Evolutionary conservation across 768 basidiomycete species (phyloP), one percentile per base, ranked within the genome.

Genomic region (Boletus barrowsii): DNA sequence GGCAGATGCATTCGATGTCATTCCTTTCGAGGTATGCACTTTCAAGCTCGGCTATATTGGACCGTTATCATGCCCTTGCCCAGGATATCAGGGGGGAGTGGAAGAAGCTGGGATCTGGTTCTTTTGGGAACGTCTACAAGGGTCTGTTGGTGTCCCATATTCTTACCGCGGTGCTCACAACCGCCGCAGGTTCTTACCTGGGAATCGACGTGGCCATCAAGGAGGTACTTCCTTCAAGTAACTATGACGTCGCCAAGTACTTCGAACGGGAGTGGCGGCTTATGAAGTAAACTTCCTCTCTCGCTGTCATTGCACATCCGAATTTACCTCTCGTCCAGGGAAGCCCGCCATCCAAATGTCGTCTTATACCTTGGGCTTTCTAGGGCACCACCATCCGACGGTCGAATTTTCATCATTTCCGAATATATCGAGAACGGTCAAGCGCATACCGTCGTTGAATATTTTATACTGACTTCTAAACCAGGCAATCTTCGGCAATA

Each of bases 261-360:
- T 96, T 98, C 69, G 92, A 96, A 66, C 83, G 96, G n/a, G 96
- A 99, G 79, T 97, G 94, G 92, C 81, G 91, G 30, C 82, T 98
- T 30, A 97, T 98, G 93, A 93, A 93, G 79, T 82, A 13, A 65
- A 56, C 72, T 62, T 35, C 20, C 18, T 58, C 32, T 56, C 35
- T 58, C 40, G 17, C 35, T 22, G 5, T 2, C 11, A 5, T 40
- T 17, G 5, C 22, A 10, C 8, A 26, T 49, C 22, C 22, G 22
- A 22, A 37, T 55, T 64, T 41, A 65, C 36, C 0, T 24, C 9
- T 24, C 18, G 29, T 42, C n/a, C 54, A 80, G 83, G 65, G 90
- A 93, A 75, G 88, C 89, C 40, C 79, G 93, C 50, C 94, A 93
- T 72, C 90, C 92, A 10, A 93, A 95, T 65, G 90, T 97, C 58